A percentile compares a stretch with the other conserved stretches of the same genome.
phyloP scores from a whole-genome alignment of 2,329 filamentous ascomycete genomes.

The Aurifilum marmelostoma region DNA sequence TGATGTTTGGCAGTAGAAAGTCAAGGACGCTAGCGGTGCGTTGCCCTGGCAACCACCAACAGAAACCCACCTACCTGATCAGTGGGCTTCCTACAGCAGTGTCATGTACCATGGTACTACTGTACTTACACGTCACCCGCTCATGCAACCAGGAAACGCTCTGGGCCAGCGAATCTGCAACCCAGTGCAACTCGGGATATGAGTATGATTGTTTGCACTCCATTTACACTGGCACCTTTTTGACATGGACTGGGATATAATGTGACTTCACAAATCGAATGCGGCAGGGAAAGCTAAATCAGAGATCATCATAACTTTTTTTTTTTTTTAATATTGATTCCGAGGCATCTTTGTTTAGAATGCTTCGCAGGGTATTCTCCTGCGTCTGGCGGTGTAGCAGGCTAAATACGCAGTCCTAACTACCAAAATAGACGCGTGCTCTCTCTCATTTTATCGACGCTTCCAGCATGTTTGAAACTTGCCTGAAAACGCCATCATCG shows the following conservation, averaged over 20 bases:
- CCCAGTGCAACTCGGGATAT: not conserved
- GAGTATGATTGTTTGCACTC: not conserved
- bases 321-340: conserved; percentile 17
- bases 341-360: conserved; percentile 22
- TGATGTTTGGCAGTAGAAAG: conserved; percentile 24
- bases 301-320: conserved; percentile 25
- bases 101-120: not conserved
- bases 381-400: conserved; percentile 21
- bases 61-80: conserved; percentile 1
- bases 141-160: not conserved
- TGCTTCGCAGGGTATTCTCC: conserved; percentile 23
- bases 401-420: conserved; percentile 13
- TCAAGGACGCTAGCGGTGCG: conserved; percentile 21
- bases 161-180: not conserved
- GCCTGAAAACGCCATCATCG: conserved; percentile 13
- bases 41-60: conserved; percentile 30
- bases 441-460: conserved; percentile 17
- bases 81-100: not conserved
- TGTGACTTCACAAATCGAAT: not conserved
- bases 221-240: not conserved
- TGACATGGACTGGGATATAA: too few relatives aligned
- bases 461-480: conserved; percentile 15
- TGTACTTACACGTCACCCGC: not conserved
- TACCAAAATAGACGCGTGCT: conserved; percentile 23
- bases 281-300: too few relatives aligned